Base-by-base conservation (phyloP, 2,329 filamentous ascomycete species). In the Beauveria sp. region DNA sequence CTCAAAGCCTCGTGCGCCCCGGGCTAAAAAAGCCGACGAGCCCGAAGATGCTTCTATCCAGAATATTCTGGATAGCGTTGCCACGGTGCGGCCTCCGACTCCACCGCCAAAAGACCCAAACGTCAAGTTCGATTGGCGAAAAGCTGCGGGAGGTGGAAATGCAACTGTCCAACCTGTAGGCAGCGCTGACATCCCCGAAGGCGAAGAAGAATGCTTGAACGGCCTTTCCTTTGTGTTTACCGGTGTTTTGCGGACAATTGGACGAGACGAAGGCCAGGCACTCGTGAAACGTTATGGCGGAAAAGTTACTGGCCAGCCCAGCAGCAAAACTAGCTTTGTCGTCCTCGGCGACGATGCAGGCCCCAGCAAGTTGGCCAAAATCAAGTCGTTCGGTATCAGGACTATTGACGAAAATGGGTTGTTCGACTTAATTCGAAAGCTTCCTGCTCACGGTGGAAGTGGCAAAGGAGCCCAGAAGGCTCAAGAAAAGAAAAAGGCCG, bases 151-250 rank as follows among this genome's bases (percentile, higher is more conserved):
- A 60, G 84, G 82, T 18, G 85, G 79, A 62, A 87, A 84, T 71
- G 77, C 85, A 18, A 83, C 85, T 3, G 75, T 70, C 12, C 84
- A 86, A 22, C 84, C 90, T 20, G 82, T 83, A 24, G 86, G 85
- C 12, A 77, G 81, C 10, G 85, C 80, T 34, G 91, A 96, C 18
- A 77, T 97, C 55, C 95, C 95, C 0, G 82, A 85, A 22, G 95
- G 95, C 8, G 86, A 87, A 58, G 90, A 95, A 12, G 96, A 97
- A 67, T 99, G 95, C 71, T 82, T 99, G 61, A 87, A 87, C 60
- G 95, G 96, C 0, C 80, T 98, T 60, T 89, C 86, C 0, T 99
- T 99, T 70, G 95, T 99, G 30, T 99, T 99, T 69, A 99, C 96
- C 0, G 95, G 95, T 26, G 81, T 97, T 26, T 79, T 98, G 45